Evolutionary conservation across 257 asterid genomes (phyloP), one percentile per base, ranked within the genome.

Genomic region (Solanum pinnatisectum): DNA sequence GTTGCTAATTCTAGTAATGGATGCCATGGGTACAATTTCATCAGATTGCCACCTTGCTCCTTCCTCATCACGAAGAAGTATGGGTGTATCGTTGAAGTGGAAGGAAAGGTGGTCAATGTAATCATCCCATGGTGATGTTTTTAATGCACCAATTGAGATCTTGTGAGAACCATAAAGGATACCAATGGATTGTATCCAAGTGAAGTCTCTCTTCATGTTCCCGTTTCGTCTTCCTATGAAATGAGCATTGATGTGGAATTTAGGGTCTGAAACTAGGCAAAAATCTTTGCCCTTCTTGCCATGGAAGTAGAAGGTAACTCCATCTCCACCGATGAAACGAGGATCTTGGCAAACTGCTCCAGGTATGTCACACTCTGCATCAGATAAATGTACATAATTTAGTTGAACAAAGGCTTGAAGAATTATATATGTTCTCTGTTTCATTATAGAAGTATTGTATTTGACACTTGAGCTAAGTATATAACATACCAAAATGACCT

Each of bases 131-230:
- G 49, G 36, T 32, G 56, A 36, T 25, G 78, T 42, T 84, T 74
- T 36, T 36, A 39, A 11, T 25, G 90, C 88, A 3, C 59, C 83
- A 3, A 88, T 23, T 49, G 70, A 60, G 71, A 88, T 59, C 8
- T 59, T 63, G 78, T 85, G 88, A 59, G 52, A 35, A 6, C 72
- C 90, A 33, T 84, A 88, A 32, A 88, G 72, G 36, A 84, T 52
- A 27, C 71, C 86, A 74, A 88, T 39, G 72, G 90, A 72, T 76
- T 88, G 72, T 23, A 88, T 81, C 90, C 90, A 88, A 35, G 90
- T 84, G 72, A 88, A 88, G 44, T 88, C 90, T 13, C 88, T 84
- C 52, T 42, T 81, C 86, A 59, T 52, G 70, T 60, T 84, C 37
- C 74, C 4, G 4, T 52, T 84, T 88, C 84, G 52, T n/a, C 42